These are phyloP conservation scores for Suhomyces ambrosiae DNA, from an alignment of 1,139 yeast species.

Conservation along the genomic window DNA sequence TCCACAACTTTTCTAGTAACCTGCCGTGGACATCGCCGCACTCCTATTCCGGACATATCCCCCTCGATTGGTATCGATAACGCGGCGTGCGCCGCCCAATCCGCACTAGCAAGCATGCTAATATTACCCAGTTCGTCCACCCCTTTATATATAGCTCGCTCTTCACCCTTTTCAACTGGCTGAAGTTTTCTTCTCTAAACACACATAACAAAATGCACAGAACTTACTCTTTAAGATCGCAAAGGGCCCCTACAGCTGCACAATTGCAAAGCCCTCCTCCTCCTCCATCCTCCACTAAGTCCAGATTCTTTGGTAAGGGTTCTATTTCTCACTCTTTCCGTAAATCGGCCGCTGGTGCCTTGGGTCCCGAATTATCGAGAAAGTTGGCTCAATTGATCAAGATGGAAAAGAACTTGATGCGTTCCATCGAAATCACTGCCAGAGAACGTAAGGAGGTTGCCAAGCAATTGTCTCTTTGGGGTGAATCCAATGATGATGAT, in stretches of 20 bases:
- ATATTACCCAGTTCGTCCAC: constrained; percentile 11
- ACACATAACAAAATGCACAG: constrained; percentile 60
- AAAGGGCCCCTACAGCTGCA: constrained; percentile 81
- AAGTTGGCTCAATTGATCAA: constrained; percentile 76
- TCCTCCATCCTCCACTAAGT: constrained; percentile 69
- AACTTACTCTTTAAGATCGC: constrained; percentile 78
- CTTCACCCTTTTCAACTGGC: constrained; percentile 2
- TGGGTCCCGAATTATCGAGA: constrained; percentile 79
- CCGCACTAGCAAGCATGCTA: constrained; percentile 13
- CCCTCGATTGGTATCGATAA: constrained; percentile 11
- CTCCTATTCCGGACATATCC: constrained; percentile 6
- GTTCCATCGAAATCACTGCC: constrained; percentile 77
- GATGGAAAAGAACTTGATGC: constrained; percentile 80
- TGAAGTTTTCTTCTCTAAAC: constrained; percentile 1
- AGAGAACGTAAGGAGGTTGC: constrained; percentile 82
- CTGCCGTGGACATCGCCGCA: constrained; percentile 1
- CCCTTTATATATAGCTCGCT: constrained; percentile 14
- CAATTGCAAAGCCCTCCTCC: constrained; percentile 82
- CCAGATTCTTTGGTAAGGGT: constrained; percentile 73
- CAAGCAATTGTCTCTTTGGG: constrained; percentile 81
- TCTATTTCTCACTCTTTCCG: constrained; percentile 68
- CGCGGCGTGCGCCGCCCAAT: constrained; percentile 9
- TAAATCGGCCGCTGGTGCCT: constrained; percentile 69
- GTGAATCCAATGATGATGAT: constrained; percentile 82
- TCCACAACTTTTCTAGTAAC: neutral